These are phyloP conservation scores for Fusarium lateritium DNA, from an alignment of 2,329 filamentous ascomycete genomes.

Conservation along the genomic window DNA sequence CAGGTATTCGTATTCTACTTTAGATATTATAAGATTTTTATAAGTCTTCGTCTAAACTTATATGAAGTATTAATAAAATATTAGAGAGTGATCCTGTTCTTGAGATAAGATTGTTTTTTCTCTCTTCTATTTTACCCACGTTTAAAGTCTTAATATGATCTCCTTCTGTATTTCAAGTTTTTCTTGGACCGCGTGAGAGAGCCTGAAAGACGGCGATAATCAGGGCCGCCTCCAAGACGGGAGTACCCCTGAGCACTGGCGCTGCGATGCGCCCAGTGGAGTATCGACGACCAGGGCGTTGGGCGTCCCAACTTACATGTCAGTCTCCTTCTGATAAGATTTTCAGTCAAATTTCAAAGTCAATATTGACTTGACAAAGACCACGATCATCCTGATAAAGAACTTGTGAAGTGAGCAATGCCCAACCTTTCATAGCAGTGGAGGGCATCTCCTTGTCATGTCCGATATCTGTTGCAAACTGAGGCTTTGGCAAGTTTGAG, in stretches of 20 bases:
- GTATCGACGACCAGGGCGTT: constrained; percentile 30
- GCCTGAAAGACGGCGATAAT: constrained; percentile 18
- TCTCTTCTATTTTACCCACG: too few relatives aligned
- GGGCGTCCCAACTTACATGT: constrained; percentile 36
- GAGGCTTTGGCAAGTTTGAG: constrained; percentile 14
- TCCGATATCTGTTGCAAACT: constrained; percentile 22
- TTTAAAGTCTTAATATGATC: too few relatives aligned
- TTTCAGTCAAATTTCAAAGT: constrained; percentile 14
- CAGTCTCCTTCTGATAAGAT: constrained; percentile 30
- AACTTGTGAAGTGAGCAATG: neutral
- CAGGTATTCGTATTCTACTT: too few relatives aligned
- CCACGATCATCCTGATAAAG: constrained; percentile 6
- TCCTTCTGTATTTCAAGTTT: too few relatives aligned
- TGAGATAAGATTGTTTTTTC: too few relatives aligned
- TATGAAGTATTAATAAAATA: too few relatives aligned
- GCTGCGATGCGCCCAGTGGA: constrained; percentile 50
- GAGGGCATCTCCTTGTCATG: neutral
- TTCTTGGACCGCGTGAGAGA: constrained; percentile 5
- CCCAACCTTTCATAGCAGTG: neutral
- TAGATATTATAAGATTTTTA: too few relatives aligned
- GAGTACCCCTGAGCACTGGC: constrained; percentile 47
- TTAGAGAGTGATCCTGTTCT: too few relatives aligned
- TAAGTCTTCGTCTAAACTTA: too few relatives aligned
- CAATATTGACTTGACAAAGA: neutral
- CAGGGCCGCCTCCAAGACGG: constrained; percentile 34